Evolutionary conservation across 345 rosid species (phyloP).

Genomic region (Pugionium cornutum): DNA sequence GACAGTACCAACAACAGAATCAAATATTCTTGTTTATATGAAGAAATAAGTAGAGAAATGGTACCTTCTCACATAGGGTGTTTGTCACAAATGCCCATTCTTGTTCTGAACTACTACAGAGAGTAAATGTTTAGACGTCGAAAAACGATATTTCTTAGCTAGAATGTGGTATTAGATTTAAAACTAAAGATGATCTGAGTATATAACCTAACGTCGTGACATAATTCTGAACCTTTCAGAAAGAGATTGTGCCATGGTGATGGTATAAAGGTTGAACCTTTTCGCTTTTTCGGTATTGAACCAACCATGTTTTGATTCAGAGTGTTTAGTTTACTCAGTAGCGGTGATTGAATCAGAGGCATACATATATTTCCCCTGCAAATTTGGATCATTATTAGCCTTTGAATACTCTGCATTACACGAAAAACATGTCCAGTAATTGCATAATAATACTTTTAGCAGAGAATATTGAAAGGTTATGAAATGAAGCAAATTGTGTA

Average conservation of each 20-base stretch:
- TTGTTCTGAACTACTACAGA: conserved; percentile 32
- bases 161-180: not conserved
- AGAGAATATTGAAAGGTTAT: not conserved
- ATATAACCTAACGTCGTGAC: conserved; percentile 14
- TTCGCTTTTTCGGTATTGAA: conserved; percentile 24
- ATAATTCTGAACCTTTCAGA: conserved; percentile 1
- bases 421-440: not conserved
- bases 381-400: not conserved
- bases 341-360: not conserved
- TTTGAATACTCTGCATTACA: conserved; percentile 8
- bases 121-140: not conserved
- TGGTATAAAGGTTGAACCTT: conserved; percentile 11
- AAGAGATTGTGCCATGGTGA: conserved; percentile 25
- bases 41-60: not conserved
- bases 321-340: conserved; percentile 3
- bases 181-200: not conserved
- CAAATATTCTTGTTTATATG: not conserved
- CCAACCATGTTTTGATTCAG: conserved; percentile 15
- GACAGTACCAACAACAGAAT: conserved; percentile 27
- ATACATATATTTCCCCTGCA: conserved; percentile 1
- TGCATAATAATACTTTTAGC: not conserved
- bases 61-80: conserved; percentile 28
- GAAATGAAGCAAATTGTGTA: no score
- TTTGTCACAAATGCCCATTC: conserved; percentile 26
- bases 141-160: not conserved